Evolutionary conservation across 257 asterid genomes (phyloP).

Genomic region (Apocynum venetum): DNA sequence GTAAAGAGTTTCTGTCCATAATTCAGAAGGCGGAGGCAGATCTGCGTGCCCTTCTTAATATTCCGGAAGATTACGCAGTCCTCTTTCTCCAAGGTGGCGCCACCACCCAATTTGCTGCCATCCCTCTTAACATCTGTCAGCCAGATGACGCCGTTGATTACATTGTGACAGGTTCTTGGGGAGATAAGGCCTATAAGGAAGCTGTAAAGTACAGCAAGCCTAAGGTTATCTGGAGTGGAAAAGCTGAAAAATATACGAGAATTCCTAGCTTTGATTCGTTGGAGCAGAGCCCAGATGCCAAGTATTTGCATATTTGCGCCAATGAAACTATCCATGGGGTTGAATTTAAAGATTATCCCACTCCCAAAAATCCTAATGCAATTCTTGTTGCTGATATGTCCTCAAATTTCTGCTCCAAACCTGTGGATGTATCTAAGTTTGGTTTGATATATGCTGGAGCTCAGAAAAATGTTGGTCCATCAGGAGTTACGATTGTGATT

Average conservation of each 20-base stretch:
- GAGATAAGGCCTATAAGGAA: constrained; percentile 87
- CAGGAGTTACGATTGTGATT: constrained; percentile 86
- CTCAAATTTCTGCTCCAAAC: constrained; percentile 90
- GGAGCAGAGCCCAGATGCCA: constrained; percentile 56
- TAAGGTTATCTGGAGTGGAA: constrained; percentile 72
- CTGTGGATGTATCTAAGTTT: constrained; percentile 66
- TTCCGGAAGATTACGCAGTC: constrained; percentile 65
- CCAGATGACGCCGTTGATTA: constrained; percentile 62
- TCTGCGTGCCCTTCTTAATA: constrained; percentile 63
- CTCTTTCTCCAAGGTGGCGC: constrained; percentile 98
- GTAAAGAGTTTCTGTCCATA: constrained; percentile 81
- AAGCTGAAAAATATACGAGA: constrained; percentile 75
- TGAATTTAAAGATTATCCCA: constrained; percentile 74
- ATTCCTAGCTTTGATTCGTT: constrained; percentile 60
- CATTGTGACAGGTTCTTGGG: constrained; percentile 91
- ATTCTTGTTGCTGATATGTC: constrained; percentile 91
- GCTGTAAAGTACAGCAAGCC: constrained; percentile 66
- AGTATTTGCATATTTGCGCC: constrained; percentile 77
- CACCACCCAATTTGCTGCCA: constrained; percentile 88
- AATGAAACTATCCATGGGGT: constrained; percentile 98
- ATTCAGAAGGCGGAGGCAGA: constrained; percentile 87
- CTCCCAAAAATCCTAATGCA: constrained; percentile 39
- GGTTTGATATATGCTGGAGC: constrained; percentile 97
- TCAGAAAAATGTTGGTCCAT: constrained; percentile 95
- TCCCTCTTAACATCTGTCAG: constrained; percentile 72